phyloP scores from a whole-genome alignment of 2,329 filamentous ascomycete genomes.

The Clonostachys rosea region DNA sequence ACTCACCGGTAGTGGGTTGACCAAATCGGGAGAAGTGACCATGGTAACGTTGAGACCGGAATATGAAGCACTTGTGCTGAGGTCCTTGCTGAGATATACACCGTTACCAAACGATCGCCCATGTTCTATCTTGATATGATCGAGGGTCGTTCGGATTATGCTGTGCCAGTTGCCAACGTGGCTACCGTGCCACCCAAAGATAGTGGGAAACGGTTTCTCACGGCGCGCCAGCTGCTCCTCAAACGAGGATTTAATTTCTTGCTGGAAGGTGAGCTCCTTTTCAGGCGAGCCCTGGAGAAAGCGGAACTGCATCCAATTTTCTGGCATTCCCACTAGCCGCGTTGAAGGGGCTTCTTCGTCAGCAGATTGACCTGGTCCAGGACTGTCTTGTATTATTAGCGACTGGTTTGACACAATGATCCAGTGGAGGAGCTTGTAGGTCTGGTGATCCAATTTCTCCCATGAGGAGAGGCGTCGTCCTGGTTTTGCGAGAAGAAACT shows the following conservation, averaged over 20 bases:
- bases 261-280: slow-evolving; percentile 72
- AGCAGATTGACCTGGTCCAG: slow-evolving; percentile 5
- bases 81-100: slow-evolving; percentile 69
- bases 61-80: slow-evolving; percentile 40
- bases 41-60: too few relatives aligned
- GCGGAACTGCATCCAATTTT: slow-evolving; percentile 71
- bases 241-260: slow-evolving; percentile 45
- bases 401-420: slow-evolving; percentile 87
- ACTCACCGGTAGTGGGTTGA: too few relatives aligned
- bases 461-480: slow-evolving; percentile 33
- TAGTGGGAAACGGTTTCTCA: slow-evolving; percentile 47
- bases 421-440: slow-evolving; percentile 72
- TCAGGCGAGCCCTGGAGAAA: slow-evolving; percentile 87
- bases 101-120: slow-evolving; percentile 75
- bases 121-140: slow-evolving; percentile 58
- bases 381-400: slow-evolving; percentile 73
- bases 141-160: slow-evolving; percentile 77
- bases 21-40: too few relatives aligned
- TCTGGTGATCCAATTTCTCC: slow-evolving; percentile 59
- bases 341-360: neutral
- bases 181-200: slow-evolving; percentile 89
- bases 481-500: slow-evolving; percentile 33
- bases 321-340: slow-evolving; percentile 56
- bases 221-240: slow-evolving; percentile 12
- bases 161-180: slow-evolving; percentile 77